Evolutionary conservation across 495 filamentous ascomycete genomes (phyloP).

Genomic region (Neurospora sp.): DNA sequence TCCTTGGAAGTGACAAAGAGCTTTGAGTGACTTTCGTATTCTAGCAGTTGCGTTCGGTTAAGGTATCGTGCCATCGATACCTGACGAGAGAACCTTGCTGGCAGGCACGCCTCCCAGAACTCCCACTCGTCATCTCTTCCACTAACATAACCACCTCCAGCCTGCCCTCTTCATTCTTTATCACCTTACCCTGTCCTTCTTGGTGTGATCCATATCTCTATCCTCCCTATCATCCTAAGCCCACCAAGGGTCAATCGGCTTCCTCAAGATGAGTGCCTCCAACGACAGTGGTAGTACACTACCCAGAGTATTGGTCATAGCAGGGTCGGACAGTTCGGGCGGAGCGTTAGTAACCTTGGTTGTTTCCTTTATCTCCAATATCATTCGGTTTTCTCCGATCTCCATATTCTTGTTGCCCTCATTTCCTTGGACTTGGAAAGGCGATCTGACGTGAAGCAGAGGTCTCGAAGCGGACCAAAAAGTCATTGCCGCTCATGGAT

Average conservation of each 20-base stretch:
- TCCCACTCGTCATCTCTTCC: background rate
- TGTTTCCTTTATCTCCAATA: background rate
- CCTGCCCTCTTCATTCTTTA: background rate
- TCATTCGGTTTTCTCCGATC: background rate
- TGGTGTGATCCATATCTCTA: background rate
- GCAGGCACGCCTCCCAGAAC: background rate
- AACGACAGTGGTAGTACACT: background rate
- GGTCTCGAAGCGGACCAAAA: constrained; percentile 97
- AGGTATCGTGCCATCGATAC: background rate
- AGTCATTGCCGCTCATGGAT: constrained; percentile 80
- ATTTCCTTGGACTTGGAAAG: constrained; percentile 1
- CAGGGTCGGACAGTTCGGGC: constrained; percentile 84
- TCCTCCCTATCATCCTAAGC: background rate
- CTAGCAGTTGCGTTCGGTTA: background rate
- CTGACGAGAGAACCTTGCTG: background rate
- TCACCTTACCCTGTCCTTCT: background rate
- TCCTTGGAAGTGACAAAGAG: background rate
- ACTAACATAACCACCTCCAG: background rate
- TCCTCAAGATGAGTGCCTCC: background rate
- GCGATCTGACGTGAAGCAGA: constrained; percentile 31
- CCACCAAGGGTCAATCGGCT: background rate
- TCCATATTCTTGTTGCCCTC: background rate
- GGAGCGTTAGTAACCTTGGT: constrained; percentile 56
- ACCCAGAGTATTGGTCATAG: constrained; percentile 62
- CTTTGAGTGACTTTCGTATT: background rate